These are phyloP conservation scores for Cyclotella baltica DNA, from an alignment of 108 stramenopile genomes.

Conservation along the genomic window DNA sequence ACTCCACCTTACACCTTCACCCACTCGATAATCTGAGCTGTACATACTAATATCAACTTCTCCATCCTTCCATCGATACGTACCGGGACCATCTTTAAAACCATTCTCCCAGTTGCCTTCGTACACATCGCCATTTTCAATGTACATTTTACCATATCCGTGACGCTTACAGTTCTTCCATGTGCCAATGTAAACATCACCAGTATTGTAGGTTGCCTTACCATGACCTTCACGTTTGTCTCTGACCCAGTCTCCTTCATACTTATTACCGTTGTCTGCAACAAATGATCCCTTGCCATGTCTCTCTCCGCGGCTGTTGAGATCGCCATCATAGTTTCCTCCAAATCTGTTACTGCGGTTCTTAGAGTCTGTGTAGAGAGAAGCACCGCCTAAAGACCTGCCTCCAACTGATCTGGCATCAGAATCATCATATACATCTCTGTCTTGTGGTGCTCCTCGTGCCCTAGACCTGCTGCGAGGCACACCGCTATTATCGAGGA, in stretches of 20 bases:
- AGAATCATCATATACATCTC: slow-evolving; percentile 45
- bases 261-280: slow-evolving; percentile 53
- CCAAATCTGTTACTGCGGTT: slow-evolving; percentile 38
- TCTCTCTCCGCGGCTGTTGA: slow-evolving; percentile 49
- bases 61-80: slow-evolving; percentile 58
- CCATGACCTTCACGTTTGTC: slow-evolving; percentile 48
- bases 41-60: slow-evolving; percentile 55
- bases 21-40: slow-evolving; percentile 55
- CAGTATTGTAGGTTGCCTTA: slow-evolving; percentile 11
- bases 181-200: slow-evolving; percentile 13
- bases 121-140: slow-evolving; percentile 59
- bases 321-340: slow-evolving; percentile 49
- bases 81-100: slow-evolving; percentile 58
- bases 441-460: slow-evolving; percentile 44
- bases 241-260: slow-evolving; percentile 55
- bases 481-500: slow-evolving; percentile 16
- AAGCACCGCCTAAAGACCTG: slow-evolving; percentile 43
- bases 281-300: slow-evolving; percentile 50
- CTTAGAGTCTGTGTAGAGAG: slow-evolving; percentile 38
- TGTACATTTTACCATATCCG: slow-evolving; percentile 50
- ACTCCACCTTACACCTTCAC: slow-evolving; percentile 61
- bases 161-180: slow-evolving; percentile 26
- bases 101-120: slow-evolving; percentile 50
- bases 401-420: slow-evolving; percentile 38
- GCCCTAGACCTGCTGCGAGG: slow-evolving; percentile 24